These are phyloP conservation scores for Pseudovirgaria hyperparasitica DNA, from an alignment of 2,329 filamentous ascomycete genomes.

Conservation along the genomic window DNA sequence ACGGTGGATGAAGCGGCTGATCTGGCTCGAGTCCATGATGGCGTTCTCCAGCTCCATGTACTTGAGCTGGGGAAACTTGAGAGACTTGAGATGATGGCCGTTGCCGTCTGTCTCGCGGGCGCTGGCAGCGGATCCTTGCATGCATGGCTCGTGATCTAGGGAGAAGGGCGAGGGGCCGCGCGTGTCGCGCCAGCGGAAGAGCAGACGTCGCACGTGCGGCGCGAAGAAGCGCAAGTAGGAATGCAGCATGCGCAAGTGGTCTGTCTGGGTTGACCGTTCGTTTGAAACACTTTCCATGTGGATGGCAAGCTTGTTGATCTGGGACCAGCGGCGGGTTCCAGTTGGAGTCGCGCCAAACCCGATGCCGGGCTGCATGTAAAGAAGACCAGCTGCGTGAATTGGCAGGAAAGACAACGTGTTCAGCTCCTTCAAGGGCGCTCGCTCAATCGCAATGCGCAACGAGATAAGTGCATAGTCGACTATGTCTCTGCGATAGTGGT, in stretches of 20 bases:
- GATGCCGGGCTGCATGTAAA: constrained; percentile 62
- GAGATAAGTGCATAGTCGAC: constrained; percentile 87
- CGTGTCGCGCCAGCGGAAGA: constrained; percentile 63
- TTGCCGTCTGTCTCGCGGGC: constrained; percentile 18
- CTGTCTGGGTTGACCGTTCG: constrained; percentile 38
- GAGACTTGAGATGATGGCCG: constrained; percentile 26
- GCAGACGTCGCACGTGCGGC: constrained; percentile 52
- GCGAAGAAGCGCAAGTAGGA: constrained; percentile 66
- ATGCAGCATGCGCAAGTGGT: constrained; percentile 54
- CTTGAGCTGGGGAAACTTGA: constrained; percentile 53
- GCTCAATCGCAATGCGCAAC: constrained; percentile 70
- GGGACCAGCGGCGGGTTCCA: constrained; percentile 60
- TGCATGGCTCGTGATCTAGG: constrained; percentile 57
- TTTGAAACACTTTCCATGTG: constrained; percentile 61
- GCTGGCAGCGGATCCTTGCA: constrained; percentile 38
- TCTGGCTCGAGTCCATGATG: constrained; percentile 56
- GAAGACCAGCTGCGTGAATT: constrained; percentile 62
- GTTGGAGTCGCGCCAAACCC: constrained; percentile 65
- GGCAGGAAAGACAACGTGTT: constrained; percentile 58
- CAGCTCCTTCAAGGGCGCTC: constrained; percentile 52
- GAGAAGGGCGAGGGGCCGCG: constrained; percentile 64
- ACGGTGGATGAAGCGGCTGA: constrained; percentile 52
- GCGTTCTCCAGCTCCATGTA: constrained; percentile 62
- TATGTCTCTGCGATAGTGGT: constrained; percentile 61
- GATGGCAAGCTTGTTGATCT: constrained; percentile 62